A percentile compares a stretch with the other conserved stretches of the same genome.
Evolutionary conservation across 257 asterid genomes (phyloP).

Genomic region (Salvia hispanica): DNA sequence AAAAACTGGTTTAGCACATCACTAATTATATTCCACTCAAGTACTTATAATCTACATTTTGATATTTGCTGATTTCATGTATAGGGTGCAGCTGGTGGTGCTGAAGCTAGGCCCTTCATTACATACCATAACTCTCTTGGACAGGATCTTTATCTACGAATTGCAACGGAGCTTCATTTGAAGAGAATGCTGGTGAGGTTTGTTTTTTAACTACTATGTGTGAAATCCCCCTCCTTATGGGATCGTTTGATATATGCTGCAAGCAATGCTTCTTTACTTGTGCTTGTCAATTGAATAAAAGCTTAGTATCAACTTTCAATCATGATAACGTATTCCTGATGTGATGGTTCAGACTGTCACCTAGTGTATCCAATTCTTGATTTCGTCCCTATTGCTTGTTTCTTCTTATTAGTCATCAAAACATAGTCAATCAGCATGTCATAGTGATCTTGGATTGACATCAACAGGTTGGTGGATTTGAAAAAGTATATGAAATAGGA

Average conservation of each 20-base stretch:
- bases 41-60: not conserved
- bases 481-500: conserved; percentile 93
- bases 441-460: conserved; percentile 29
- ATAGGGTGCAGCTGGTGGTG: conserved; percentile 99
- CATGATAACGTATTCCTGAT: no score
- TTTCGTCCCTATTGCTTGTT: no score
- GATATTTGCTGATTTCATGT: conserved; percentile 38
- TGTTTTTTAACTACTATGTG: conserved; percentile 9
- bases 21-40: not conserved
- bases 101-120: conserved; percentile 99
- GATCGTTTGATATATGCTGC: no score
- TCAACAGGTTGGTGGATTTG: conserved; percentile 93
- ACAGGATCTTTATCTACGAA: conserved; percentile 92
- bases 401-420: not conserved
- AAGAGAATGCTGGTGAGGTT: conserved; percentile 95
- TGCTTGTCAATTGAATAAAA: no score
- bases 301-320: no score
- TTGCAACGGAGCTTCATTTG: conserved; percentile 97
- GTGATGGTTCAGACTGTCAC: no score
- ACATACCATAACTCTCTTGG: conserved; percentile 97
- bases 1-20: not conserved
- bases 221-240: not conserved
- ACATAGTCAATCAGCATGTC: conserved; percentile 13
- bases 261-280: no score
- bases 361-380: no score